phyloP scores from a whole-genome alignment of 192 early-diverging fungal genomes.

The Entomortierella parvispora region DNA sequence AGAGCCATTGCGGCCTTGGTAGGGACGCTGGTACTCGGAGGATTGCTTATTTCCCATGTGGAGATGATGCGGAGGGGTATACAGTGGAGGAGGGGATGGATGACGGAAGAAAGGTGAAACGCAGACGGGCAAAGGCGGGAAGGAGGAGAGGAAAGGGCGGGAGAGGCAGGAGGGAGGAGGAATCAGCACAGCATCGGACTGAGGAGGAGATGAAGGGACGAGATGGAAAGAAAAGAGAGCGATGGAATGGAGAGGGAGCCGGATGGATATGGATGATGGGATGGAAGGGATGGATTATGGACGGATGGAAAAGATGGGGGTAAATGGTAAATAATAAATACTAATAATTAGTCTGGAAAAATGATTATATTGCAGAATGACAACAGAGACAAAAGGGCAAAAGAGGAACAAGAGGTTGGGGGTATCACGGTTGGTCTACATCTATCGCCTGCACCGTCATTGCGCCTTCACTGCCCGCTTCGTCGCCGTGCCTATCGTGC shows the following conservation, averaged over 20 bases:
- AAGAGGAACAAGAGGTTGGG: not conserved
- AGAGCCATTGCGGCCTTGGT: slow-evolving; percentile 17
- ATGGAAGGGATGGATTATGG: too few relatives aligned
- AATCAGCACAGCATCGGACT: not conserved
- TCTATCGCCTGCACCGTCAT: not conserved
- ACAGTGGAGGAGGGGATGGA: not conserved
- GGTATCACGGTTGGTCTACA: not conserved
- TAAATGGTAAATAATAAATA: too few relatives aligned
- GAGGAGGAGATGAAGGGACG: not conserved
- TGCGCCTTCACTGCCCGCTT: slow-evolving; percentile 15
- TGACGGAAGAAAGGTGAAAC: not conserved
- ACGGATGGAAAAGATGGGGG: too few relatives aligned
- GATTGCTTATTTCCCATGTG: slow-evolving; percentile 44
- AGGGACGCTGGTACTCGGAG: slow-evolving; percentile 20
- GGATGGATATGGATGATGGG: too few relatives aligned
- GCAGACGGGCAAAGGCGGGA: not conserved
- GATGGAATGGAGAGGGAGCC: too few relatives aligned
- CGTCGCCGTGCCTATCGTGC: slow-evolving; percentile 86
- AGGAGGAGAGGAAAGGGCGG: not conserved
- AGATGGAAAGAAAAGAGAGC: too few relatives aligned
- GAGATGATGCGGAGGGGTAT: not conserved
- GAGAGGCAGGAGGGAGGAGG: too few relatives aligned
- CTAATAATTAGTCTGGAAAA: too few relatives aligned
- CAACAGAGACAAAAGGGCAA: not conserved
- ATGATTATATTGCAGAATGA: too few relatives aligned